Conservation (phyloP, 176 grass and related monocot genomes). For the Eleusine coracana region DNA sequence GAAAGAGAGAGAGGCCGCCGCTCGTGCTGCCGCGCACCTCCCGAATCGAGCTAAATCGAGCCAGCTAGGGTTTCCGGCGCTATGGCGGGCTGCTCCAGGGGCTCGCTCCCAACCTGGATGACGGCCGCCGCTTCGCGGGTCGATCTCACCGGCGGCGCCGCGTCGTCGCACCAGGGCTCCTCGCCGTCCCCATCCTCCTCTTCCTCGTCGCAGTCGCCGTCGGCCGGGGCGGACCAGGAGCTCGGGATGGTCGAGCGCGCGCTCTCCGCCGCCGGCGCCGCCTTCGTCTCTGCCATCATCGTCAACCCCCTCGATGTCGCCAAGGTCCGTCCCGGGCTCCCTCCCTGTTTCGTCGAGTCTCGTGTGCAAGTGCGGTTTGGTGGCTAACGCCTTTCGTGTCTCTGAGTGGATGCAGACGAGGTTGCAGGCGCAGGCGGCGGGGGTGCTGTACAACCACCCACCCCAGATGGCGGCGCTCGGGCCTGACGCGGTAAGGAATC, state of each 20-base stretch:
- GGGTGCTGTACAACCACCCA: conserved; percentile 69
- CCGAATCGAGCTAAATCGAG: conserved; percentile 14
- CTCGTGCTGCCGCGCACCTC: not conserved
- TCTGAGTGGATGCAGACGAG: conserved; percentile 66
- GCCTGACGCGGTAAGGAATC: conserved; percentile 58
- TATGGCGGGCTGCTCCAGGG: conserved; percentile 66
- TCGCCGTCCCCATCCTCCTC: not conserved
- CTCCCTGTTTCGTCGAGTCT: not conserved
- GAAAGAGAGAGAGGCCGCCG: conserved; percentile 15
- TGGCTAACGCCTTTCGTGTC: not conserved
- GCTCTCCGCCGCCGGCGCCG: conserved; percentile 82
- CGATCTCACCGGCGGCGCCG: conserved; percentile 55
- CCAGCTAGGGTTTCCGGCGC: conserved; percentile 24
- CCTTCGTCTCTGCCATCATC: conserved; percentile 81
- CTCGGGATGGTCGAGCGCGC: conserved; percentile 66
- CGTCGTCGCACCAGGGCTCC: conserved; percentile 21
- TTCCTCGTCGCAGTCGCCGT: not conserved
- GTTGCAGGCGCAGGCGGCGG: conserved; percentile 93
- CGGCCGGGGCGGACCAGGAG: conserved; percentile 27
- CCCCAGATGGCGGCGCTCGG: conserved; percentile 71
- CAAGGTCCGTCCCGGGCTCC: conserved; percentile 50
- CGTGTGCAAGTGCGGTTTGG: not conserved
- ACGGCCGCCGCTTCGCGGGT: conserved; percentile 76
- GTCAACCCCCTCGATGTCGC: conserved; percentile 95
- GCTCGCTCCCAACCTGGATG: conserved; percentile 73